Conservation (phyloP, 140 eudicot genomes). For the Stevia rebaudiana region DNA sequence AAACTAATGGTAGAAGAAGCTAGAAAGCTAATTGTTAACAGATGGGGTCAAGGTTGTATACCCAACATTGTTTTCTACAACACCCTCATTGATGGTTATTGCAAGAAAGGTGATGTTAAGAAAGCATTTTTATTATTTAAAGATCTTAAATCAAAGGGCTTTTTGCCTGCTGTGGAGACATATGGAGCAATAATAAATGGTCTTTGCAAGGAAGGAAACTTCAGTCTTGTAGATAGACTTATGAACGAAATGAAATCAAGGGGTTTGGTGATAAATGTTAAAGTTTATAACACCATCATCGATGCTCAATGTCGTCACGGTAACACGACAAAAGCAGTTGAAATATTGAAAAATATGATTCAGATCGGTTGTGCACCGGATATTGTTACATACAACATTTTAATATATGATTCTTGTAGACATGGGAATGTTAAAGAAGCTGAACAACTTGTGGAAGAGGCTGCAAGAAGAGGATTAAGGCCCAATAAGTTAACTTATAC, state of each 20-base stretch:
- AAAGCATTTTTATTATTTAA: constrained; percentile 45
- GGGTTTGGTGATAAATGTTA: constrained; percentile 50
- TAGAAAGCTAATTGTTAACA: constrained; percentile 53
- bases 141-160: constrained; percentile 65
- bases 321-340: constrained; percentile 42
- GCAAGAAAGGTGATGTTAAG: constrained; percentile 63
- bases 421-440: constrained; percentile 71
- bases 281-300: constrained; percentile 53
- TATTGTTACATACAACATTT: constrained; percentile 57
- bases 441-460: constrained; percentile 52
- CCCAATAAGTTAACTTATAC: constrained; percentile 64
- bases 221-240: constrained; percentile 48
- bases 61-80: constrained; percentile 83
- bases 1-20: constrained; percentile 69
- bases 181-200: constrained; percentile 79
- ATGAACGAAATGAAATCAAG: constrained; percentile 59
- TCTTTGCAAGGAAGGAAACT: constrained; percentile 59
- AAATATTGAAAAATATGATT: constrained; percentile 40
- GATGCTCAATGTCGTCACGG: constrained; percentile 68
- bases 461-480: constrained; percentile 37
- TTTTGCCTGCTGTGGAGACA: constrained; percentile 66
- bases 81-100: constrained; percentile 73
- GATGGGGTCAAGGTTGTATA: constrained; percentile 76
- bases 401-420: constrained; percentile 56
- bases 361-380: constrained; percentile 57